Percentiles rank a stretch among this genome's conserved stretches.
phyloP scores from a whole-genome alignment of 2,329 filamentous ascomycete genomes.

The Alternaria triticimaculans region DNA sequence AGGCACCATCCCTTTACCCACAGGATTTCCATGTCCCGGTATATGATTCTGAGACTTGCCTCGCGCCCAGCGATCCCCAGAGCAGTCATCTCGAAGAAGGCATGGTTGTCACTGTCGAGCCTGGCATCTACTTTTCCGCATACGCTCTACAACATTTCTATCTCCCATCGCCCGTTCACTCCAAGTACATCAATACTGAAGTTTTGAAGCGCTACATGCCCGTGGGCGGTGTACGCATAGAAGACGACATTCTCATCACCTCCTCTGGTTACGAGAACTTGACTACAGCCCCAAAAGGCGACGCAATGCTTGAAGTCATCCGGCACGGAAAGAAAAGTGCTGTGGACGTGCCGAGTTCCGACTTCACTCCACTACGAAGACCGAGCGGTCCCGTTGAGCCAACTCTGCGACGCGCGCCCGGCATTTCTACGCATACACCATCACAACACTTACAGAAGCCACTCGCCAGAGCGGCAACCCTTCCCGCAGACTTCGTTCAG shows the following conservation, averaged over 20 bases:
- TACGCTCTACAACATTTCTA: slow-evolving; percentile 83
- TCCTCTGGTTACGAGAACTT: slow-evolving; percentile 73
- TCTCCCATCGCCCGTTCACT: slow-evolving; percentile 72
- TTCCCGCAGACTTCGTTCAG: slow-evolving; percentile 17
- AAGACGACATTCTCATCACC: slow-evolving; percentile 77
- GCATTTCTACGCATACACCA: slow-evolving; percentile 23
- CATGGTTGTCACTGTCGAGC: slow-evolving; percentile 65
- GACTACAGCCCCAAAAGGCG: slow-evolving; percentile 73
- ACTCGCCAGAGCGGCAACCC: slow-evolving; percentile 29
- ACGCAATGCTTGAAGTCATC: slow-evolving; percentile 67
- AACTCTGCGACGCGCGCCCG: slow-evolving; percentile 33
- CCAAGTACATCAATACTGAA: slow-evolving; percentile 75
- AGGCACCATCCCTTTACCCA: slow-evolving; percentile 42
- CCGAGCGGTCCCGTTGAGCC: slow-evolving; percentile 7
- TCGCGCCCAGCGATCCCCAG: slow-evolving; percentile 39
- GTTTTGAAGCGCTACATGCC: slow-evolving; percentile 83
- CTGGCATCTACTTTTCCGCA: slow-evolving; percentile 79
- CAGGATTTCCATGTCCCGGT: slow-evolving; percentile 42
- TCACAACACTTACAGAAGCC: slow-evolving; percentile 20
- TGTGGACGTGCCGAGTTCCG: not conserved
- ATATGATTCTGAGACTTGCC: slow-evolving; percentile 38
- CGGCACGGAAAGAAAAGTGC: slow-evolving; percentile 21
- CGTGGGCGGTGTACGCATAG: slow-evolving; percentile 76
- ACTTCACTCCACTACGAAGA: not conserved
- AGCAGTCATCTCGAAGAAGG: slow-evolving; percentile 56